Evolutionary conservation across 164 flowering plant species (phyloP), one percentile per base, ranked within the genome.

Genomic region (Taxillus chinensis): DNA sequence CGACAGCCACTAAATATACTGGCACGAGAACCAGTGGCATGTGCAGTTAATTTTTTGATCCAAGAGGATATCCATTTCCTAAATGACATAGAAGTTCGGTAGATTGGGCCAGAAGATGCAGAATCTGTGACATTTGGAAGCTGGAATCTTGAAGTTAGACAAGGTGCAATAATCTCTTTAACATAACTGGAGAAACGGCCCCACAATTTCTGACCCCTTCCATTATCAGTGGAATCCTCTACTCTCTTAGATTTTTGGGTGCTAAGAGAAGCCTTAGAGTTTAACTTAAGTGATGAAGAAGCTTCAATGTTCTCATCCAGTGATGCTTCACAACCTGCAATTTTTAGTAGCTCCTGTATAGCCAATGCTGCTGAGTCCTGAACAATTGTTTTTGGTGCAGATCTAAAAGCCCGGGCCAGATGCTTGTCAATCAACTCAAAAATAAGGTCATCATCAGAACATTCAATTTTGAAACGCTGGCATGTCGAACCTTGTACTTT

Each of bases 341-440:
- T 68, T 78, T 95, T 91, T 64, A 95, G 82, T 57, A 95, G 79
- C 78, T 95, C 99, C 63, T 95, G 99, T 74, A 95, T 91, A 49
- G 99, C 99, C 76, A 91, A 69, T 53, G 99, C 99, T 73, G 97
- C 97, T 8, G 96, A 91, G 66, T 95, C 99, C 74, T 91, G 99
- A 56, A 95, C 74, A 59, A 82, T 68, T 60, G 96, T 89, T 78
- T 95, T 95, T 60, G 96, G 86, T 53, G 99, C 99, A 65, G 99
- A 83, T 77, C 99, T 82, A 72, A 95, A 95, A 50, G 95, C 97
- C 74, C 99, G 75, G 14, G 96, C 93, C 13, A 95, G 83, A 81
- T 95, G 99, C 66, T 91, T 89, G 79, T 91, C 86, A 59, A 95
- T 95, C 75, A 95, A 69, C 73, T 89, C 99, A 76, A 89, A 95